Percentiles rank a stretch among this genome's conserved stretches.
These are phyloP conservation scores for Epichloe hybrida DNA, from an alignment of 2,329 filamentous ascomycete species.

Conservation along the genomic window DNA sequence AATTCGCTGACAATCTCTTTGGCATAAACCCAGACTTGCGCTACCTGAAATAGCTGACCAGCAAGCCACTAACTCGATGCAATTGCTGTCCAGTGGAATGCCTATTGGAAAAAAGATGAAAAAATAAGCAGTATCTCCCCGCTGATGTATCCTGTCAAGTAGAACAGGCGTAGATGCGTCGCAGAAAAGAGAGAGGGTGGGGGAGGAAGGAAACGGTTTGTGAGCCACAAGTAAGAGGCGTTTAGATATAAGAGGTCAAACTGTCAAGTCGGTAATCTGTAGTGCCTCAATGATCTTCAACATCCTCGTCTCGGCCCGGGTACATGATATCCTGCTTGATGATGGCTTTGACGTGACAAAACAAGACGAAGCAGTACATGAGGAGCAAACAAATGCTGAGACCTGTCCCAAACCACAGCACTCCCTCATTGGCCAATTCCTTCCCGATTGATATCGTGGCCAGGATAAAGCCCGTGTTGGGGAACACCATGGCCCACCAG, in stretches of 20 bases:
- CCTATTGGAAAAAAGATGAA: background rate
- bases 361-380: conserved; percentile 30
- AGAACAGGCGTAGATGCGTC: background rate
- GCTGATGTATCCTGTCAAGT: background rate
- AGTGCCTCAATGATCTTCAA: conserved; percentile 23
- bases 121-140: background rate
- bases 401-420: conserved; percentile 34
- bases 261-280: background rate
- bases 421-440: conserved; percentile 28
- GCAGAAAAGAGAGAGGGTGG: background rate
- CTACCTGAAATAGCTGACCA: background rate
- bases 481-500: conserved; percentile 53
- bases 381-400: conserved; percentile 34
- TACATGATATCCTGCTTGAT: conserved; percentile 41
- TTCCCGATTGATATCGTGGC: conserved; percentile 41
- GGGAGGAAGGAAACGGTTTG: background rate
- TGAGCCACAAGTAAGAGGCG: background rate
- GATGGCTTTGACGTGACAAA: conserved; percentile 30
- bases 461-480: conserved; percentile 46
- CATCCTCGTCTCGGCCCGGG: conserved; percentile 40
- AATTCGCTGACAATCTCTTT: background rate
- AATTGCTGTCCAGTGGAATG: background rate
- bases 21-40: background rate
- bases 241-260: background rate
- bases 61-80: background rate